Conservation (phyloP, 192 early-diverging fungal genomes). For the Gamsiella multidivaricata region DNA sequence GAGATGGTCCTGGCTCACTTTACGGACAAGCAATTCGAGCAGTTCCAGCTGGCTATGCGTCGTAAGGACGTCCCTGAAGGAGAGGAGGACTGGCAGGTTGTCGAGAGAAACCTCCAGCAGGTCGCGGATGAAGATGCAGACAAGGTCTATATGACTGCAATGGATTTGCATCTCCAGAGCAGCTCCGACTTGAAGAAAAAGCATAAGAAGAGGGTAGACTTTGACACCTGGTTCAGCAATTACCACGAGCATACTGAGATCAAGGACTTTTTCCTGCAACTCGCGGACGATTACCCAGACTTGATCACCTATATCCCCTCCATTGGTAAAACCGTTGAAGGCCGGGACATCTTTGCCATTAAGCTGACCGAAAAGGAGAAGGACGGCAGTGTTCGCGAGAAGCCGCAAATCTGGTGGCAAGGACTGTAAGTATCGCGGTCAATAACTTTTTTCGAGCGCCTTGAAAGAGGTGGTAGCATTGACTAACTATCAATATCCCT, state of each 20-base stretch:
- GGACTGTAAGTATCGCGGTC: conserved; percentile 49
- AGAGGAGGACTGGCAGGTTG: conserved; percentile 31
- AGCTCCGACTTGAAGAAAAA: conserved; percentile 5
- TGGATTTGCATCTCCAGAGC: background rate
- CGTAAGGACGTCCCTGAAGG: conserved; percentile 18
- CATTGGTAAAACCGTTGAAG: conserved; percentile 67
- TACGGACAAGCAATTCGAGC: conserved; percentile 24
- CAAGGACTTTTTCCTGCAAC: conserved; percentile 58
- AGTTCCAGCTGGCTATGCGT: conserved; percentile 19
- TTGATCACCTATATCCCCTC: conserved; percentile 66
- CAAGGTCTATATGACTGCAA: conserved; percentile 7
- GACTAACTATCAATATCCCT: background rate
- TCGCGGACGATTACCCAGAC: conserved; percentile 58
- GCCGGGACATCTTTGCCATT: conserved; percentile 69
- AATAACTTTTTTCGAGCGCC: too few species aligned
- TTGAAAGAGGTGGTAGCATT: background rate
- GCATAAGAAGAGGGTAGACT: conserved; percentile 32
- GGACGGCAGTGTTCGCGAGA: conserved; percentile 33
- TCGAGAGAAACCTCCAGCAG: conserved; percentile 34
- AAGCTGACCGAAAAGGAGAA: conserved; percentile 56
- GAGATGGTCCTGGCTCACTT: conserved; percentile 42
- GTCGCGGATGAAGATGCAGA: conserved; percentile 35
- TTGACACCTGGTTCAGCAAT: conserved; percentile 58
- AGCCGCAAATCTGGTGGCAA: conserved; percentile 55
- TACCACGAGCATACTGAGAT: conserved; percentile 62